Percentiles rank a stretch among this genome's conserved stretches.
Evolutionary conservation across 2,329 filamentous ascomycete genomes (phyloP).

Genomic region (Thelonectria discophora): DNA sequence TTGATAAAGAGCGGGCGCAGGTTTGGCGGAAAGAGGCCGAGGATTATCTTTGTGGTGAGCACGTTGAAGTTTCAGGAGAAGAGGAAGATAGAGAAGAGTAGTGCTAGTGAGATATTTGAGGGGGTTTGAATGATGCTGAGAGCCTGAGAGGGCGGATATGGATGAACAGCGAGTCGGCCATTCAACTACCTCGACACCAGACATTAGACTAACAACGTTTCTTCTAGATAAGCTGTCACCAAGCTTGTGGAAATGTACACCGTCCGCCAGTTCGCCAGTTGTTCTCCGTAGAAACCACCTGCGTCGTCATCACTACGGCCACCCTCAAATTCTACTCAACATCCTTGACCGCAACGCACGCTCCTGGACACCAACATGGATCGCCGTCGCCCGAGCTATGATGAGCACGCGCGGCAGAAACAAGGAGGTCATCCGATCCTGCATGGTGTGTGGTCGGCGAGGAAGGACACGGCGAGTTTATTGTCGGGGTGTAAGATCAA

Average conservation of each 20-base stretch:
- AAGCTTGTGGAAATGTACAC: conserved; percentile 12
- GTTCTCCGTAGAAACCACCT: conserved; percentile 4
- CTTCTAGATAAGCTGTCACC: conserved; percentile 2
- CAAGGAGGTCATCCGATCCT: conserved; percentile 10
- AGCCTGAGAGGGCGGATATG: too few relatives aligned
- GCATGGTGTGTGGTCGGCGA: not conserved
- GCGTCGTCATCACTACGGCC: conserved; percentile 15
- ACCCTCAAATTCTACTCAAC: conserved; percentile 14
- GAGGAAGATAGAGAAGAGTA: not conserved
- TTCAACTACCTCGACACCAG: not conserved
- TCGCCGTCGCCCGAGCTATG: not conserved
- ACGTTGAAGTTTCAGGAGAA: not conserved
- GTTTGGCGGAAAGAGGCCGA: conserved; percentile 1
- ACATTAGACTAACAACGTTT: too few relatives aligned
- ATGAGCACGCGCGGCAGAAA: not conserved
- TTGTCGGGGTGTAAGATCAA: not conserved
- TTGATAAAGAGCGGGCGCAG: not conserved
- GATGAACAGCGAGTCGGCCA: not conserved
- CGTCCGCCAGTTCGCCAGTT: conserved; percentile 5
- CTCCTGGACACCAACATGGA: not conserved
- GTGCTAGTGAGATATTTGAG: not conserved
- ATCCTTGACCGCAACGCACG: conserved; percentile 3
- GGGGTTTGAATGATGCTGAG: too few relatives aligned
- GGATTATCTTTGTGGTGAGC: conserved; percentile 3
- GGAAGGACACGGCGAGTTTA: conserved; percentile 2